Base-by-base conservation (phyloP, 139 green algal genomes). In the Asterochloris sp. region DNA sequence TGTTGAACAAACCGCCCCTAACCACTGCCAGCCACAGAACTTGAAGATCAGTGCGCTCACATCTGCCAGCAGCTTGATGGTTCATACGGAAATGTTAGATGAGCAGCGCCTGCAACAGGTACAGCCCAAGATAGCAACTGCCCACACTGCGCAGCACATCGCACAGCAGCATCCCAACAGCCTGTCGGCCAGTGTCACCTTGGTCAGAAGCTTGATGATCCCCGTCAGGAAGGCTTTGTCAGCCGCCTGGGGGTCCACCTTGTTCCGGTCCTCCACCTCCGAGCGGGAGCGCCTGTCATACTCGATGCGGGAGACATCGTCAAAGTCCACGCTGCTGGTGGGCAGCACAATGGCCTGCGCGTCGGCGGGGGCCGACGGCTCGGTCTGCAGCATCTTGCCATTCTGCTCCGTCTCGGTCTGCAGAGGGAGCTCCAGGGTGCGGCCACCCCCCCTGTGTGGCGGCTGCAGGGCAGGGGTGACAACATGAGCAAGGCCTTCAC, bases 271-370 rank as follows among this genome's bases (percentile, higher is more conserved):
- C 17, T 38, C 66, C 9, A 69, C 24, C n/a, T 27, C 16, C 10
- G 74, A 17, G 60, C 75, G 63, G 28, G 54, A 62, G n/a, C 62
- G 29, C 17, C 76, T 21, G 73, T 84, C 81, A 68, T 67, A 84
- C 0, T 78, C 81, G 62, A 84, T 66, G 23, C 81, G 81, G 38
- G 73, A 80, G 62, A 73, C 76, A 86, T 81, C 61, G 78, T 64
- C 74, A 64, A 66, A 64, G 15, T 77, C 68, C 0, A 67, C n/a
- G 21, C 38, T 74, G 83, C 64, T 79, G 77, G 61, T 82, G 27
- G 64, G 64, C 38, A 74, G 13, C 13, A 74, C 69, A 26, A 76
- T 74, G 28, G 64, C 26, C 15, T 75, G 62, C 13, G 24, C 68
- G 66, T 75, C 28, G 27, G 78, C 73, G n/a, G 78, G 64, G 62